Evolutionary conservation across 2,329 filamentous ascomycete genomes (phyloP), one percentile per base, ranked within the genome.

Genomic region (Exophiala sp.): DNA sequence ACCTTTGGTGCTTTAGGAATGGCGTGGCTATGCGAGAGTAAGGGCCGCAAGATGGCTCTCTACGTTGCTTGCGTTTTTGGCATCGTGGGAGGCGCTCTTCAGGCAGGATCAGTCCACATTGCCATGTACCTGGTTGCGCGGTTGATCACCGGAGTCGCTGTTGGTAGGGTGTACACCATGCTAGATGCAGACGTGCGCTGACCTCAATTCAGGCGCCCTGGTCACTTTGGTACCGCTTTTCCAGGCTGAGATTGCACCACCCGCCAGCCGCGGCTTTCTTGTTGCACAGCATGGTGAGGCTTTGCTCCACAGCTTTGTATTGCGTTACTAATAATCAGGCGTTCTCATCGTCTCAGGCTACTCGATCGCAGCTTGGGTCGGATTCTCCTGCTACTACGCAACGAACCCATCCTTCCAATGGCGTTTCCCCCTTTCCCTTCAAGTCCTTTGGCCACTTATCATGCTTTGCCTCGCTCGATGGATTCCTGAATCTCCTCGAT

Each of bases 381-480:
- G 54, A n/a, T 34, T 44, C n/a, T 42, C 34, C 12, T 52, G 46
- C 20, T 57, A 7, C 44, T 47, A 18, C 12, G n/a, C 41, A 11
- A 36, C 46, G 2, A 41, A 36, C 9, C 35, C 10, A n/a, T 18
- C 16, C 16, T n/a, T 40, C 16, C 45, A 50, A 29, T 57, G 54
- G 54, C 50, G 54, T 4, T 21, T 47, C 12, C 54, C 54, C 4
- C 40, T 57, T 8, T 50, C 36, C 16, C 36, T 57, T 6, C 50
- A 52, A 21, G 29, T 42, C 16, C 20, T 52, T 20, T 34, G 18
- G 10, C 50, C 50, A 20, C 1, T 62, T 33, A 35, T 60, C 24
- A 52, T 65, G 16, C 68, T 75, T 32, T 64, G 77, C 50, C 75
- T 71, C 3, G 72, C 77, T 18, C 49, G 57, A 3, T 63, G 65